Evolutionary conservation across 306 rosid species (phyloP), one percentile per base, ranked within the genome.

Genomic region (Styphnolobium japonicum): DNA sequence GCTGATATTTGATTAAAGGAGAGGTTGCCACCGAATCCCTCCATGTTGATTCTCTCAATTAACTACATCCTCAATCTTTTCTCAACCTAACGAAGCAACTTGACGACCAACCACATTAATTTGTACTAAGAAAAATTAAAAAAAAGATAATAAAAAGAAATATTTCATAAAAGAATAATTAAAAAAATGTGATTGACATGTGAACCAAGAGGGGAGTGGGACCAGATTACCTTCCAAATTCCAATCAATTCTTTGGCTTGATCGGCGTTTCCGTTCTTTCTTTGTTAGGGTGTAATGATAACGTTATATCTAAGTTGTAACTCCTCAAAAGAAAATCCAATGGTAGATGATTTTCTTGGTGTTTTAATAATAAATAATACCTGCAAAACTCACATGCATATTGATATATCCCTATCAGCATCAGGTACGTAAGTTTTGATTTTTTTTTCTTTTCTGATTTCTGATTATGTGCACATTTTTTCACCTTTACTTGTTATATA

Each of bases 321-420:
- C 49, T 43, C 2, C 49, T 14, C 49, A 43, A 43, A 43, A 43
- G 49, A 43, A 43, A 11, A 70, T 62, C 82, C 53, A 82, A 25
- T 29, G 77, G 45, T 55, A 68, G 11, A 76, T n/a, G 64, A 85
- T 73, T 43, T 71, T 68, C 82, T 68, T 18, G 10, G 63, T 33
- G 63, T 33, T 49, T 11, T 29, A 66, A 66, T 19, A 18, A 37
- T 48, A 52, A 65, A n/a, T 39, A 80, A 71, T 37, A 7, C 80
- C 74, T 82, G 89, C 83, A 74, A 80, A 73, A 46, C 78, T 64
- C 81, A 78, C 84, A 83, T 83, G 90, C 86, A 83, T 55, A 66
- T 18, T 22, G 83, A 79, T 61, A 58, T 39, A 65, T 82, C 83
- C 56, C 79, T 56, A 68, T 82, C 88, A 84, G 6, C 4, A 18